Conservation (phyloP, 2,329 filamentous ascomycete genomes). For the Drechmeria coniospora region DNA sequence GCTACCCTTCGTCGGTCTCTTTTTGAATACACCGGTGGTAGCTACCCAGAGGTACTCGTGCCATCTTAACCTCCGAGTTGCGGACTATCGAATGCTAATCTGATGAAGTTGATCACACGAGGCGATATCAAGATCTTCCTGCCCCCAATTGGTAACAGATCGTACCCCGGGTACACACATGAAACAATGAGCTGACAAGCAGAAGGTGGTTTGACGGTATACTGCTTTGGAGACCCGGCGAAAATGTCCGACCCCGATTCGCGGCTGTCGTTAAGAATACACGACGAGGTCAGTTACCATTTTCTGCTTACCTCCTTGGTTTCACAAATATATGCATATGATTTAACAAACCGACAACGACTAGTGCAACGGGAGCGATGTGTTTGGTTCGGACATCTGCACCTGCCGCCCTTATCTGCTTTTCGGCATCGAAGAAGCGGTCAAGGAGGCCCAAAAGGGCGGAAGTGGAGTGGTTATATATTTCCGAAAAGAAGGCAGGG, state of each 20-base stretch:
- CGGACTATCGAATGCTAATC: conserved; percentile 12
- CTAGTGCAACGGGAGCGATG: conserved; percentile 89
- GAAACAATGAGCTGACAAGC: conserved; percentile 1
- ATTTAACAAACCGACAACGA: no score
- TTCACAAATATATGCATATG: neutral
- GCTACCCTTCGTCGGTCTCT: conserved; percentile 69
- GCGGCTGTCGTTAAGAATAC: conserved; percentile 69
- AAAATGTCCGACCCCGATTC: conserved; percentile 83
- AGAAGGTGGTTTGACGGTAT: conserved; percentile 72
- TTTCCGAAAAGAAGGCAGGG: conserved; percentile 93
- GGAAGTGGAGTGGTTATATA: conserved; percentile 95
- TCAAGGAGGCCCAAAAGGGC: conserved; percentile 89
- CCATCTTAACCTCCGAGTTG: neutral
- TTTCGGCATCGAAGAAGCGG: conserved; percentile 92
- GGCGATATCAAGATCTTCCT: conserved; percentile 91
- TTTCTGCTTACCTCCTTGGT: neutral
- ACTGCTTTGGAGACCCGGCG: conserved; percentile 89
- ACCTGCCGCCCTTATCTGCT: conserved; percentile 92
- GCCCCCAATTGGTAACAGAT: conserved; percentile 61
- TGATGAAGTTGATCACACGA: conserved; percentile 61
- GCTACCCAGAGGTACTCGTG: conserved; percentile 60
- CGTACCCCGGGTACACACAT: no score
- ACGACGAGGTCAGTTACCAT: conserved; percentile 36
- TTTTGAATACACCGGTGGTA: conserved; percentile 91
- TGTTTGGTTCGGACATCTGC: conserved; percentile 96